Conservation (phyloP, 2,329 filamentous ascomycete species). For the Stylonectria norvegica region DNA sequence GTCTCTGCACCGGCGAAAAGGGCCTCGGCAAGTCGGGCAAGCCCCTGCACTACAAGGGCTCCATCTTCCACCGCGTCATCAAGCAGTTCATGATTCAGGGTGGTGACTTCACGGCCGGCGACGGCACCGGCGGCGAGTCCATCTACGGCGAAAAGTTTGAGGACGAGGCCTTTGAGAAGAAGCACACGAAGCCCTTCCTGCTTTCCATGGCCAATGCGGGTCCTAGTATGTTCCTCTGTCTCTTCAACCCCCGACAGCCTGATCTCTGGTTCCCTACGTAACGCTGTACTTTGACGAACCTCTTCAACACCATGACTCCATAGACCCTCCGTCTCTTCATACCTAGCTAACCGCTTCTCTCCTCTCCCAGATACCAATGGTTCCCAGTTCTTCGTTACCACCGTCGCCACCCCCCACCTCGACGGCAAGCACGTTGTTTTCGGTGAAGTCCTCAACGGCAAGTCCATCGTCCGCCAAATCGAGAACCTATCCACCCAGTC, state of each 20-base stretch:
- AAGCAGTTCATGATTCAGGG: constrained; percentile 97
- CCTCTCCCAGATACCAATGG: constrained; percentile 75
- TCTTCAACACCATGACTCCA: too few relatives aligned
- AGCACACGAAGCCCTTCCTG: constrained; percentile 90
- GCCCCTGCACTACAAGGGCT: constrained; percentile 89
- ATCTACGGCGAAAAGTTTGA: constrained; percentile 98
- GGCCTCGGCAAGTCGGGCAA: constrained; percentile 77
- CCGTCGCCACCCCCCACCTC: constrained; percentile 88
- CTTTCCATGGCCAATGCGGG: constrained; percentile 98
- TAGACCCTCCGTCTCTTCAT: not conserved
- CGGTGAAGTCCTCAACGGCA: constrained; percentile 88
- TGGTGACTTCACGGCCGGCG: constrained; percentile 91
- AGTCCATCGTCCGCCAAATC: constrained; percentile 84
- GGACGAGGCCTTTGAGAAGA: constrained; percentile 90
- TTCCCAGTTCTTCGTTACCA: constrained; percentile 97
- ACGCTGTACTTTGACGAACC: too few relatives aligned
- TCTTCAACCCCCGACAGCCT: not conserved
- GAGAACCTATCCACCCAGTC: constrained; percentile 75
- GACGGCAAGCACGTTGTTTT: constrained; percentile 98
- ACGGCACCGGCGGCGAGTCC: constrained; percentile 92
- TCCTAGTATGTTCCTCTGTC: constrained; percentile 57
- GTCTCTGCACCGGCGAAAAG: constrained; percentile 93
- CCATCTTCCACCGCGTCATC: constrained; percentile 91
- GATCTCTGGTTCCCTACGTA: too few relatives aligned
- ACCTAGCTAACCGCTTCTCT: constrained; percentile 6